Evolutionary conservation across 805 yeast genomes (phyloP).

Genomic region (Deakozyma indianensis): DNA sequence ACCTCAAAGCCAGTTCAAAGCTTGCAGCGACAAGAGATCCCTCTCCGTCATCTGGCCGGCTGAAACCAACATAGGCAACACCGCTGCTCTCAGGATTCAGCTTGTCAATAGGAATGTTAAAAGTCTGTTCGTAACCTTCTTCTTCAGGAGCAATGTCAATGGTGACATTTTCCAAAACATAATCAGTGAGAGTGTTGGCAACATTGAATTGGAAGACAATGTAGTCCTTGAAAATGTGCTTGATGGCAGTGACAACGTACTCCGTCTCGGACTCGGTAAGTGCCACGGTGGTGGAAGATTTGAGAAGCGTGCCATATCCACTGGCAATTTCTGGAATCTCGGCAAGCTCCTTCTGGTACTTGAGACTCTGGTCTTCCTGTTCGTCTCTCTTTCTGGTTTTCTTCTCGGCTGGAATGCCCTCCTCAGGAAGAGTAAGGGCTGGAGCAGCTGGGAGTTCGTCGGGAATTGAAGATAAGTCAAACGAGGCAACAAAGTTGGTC

Average conservation of each 20-base stretch:
- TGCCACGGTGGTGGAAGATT: conserved; percentile 47
- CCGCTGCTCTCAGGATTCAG: conserved; percentile 61
- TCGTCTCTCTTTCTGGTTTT: not conserved
- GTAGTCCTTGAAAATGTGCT: conserved; percentile 65
- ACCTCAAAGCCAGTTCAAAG: conserved; percentile 55
- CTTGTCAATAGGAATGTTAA: conserved; percentile 57
- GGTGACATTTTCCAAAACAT: conserved; percentile 57
- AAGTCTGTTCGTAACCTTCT: conserved; percentile 53
- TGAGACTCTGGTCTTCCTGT: not conserved
- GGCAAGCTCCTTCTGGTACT: conserved; percentile 54
- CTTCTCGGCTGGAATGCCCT: conserved; percentile 7
- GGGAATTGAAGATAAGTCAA: conserved; percentile 60
- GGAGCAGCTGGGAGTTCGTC: not conserved
- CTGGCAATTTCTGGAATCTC: conserved; percentile 57
- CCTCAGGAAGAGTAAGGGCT: not conserved
- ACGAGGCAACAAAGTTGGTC: conserved; percentile 31
- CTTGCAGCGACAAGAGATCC: conserved; percentile 22
- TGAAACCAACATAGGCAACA: conserved; percentile 63
- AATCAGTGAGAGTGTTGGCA: conserved; percentile 69
- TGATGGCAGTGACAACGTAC: conserved; percentile 71
- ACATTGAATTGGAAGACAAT: conserved; percentile 71
- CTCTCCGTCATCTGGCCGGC: conserved; percentile 33
- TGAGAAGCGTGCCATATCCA: conserved; percentile 56
- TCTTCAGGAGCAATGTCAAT: conserved; percentile 28
- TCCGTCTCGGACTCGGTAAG: conserved; percentile 90